A percentile compares a stretch with the other conserved stretches of the same genome.
These are phyloP conservation scores for Spathaspora girioi DNA, from an alignment of 805 yeast species.

Conservation along the genomic window DNA sequence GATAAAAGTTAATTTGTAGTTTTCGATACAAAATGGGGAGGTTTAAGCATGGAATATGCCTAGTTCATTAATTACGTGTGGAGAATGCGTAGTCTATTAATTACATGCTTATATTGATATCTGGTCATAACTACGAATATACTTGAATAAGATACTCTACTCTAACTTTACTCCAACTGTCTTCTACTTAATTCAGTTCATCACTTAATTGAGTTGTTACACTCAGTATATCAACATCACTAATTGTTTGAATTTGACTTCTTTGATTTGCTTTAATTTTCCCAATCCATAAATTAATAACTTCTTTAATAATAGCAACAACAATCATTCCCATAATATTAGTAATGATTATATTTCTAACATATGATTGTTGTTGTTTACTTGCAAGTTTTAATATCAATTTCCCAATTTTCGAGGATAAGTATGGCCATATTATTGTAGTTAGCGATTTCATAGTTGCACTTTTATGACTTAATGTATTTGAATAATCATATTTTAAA, in stretches of 20 bases:
- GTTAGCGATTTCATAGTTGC: constrained; percentile 24
- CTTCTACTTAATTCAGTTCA: too few relatives aligned
- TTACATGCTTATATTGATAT: too few relatives aligned
- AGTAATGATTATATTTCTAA: constrained; percentile 21
- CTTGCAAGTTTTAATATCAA: constrained; percentile 15
- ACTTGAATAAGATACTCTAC: too few relatives aligned
- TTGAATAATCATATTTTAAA: constrained; percentile 31
- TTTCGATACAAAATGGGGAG: too few relatives aligned
- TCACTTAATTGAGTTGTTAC: neutral
- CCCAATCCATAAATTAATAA: constrained; percentile 25
- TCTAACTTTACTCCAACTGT: too few relatives aligned
- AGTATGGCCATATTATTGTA: constrained; percentile 38
- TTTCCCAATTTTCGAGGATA: constrained; percentile 30
- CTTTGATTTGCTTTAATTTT: constrained; percentile 27
- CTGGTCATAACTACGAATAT: too few relatives aligned
- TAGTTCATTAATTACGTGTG: too few relatives aligned
- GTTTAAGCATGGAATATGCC: too few relatives aligned
- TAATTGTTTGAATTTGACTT: constrained; percentile 20
- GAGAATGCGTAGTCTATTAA: too few relatives aligned
- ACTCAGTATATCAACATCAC: constrained; percentile 4
- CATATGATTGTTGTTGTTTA: constrained; percentile 4
- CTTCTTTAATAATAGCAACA: constrained; percentile 34
- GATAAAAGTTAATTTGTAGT: too few relatives aligned
- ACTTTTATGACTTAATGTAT: constrained; percentile 19
- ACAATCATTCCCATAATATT: constrained; percentile 29